Evolutionary conservation across 306 rosid species (phyloP).

Genomic region (Sophora flavescens): DNA sequence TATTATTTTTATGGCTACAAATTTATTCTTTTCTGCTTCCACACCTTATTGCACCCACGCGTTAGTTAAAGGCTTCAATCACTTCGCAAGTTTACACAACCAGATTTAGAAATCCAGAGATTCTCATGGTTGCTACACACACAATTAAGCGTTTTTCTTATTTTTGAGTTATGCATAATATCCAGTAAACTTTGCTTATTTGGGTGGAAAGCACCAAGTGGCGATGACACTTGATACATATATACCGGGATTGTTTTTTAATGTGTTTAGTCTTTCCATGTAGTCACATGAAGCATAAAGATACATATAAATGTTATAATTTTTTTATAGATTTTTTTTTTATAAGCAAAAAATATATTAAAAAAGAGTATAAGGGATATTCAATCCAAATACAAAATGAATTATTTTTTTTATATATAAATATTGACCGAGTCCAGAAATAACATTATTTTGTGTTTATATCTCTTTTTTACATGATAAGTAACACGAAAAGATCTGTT

Average conservation of each 20-base stretch:
- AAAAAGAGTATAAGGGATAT: too few species aligned
- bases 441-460: too few species aligned
- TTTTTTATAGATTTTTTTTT: too few species aligned
- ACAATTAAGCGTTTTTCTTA: neutral
- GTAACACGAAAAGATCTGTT: too few species aligned
- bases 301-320: too few species aligned
- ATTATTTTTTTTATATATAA: too few species aligned
- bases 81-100: constrained; percentile 25
- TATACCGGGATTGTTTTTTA: too few species aligned
- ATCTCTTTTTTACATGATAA: too few species aligned
- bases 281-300: too few species aligned
- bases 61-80: constrained; percentile 33
- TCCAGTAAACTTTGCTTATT: neutral
- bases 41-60: constrained; percentile 6
- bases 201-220: constrained; percentile 20
- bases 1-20: neutral
- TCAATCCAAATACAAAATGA: too few species aligned
- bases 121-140: neutral
- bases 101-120: neutral
- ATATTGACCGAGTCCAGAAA: neutral
- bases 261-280: neutral
- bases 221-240: neutral
- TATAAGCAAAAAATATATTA: too few species aligned
- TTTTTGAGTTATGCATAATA: neutral
- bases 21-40: neutral